A percentile compares a stretch with the other conserved stretches of the same genome.
phyloP scores from a whole-genome alignment of 495 filamentous ascomycete genomes.

The Cladorrhinum samala region DNA sequence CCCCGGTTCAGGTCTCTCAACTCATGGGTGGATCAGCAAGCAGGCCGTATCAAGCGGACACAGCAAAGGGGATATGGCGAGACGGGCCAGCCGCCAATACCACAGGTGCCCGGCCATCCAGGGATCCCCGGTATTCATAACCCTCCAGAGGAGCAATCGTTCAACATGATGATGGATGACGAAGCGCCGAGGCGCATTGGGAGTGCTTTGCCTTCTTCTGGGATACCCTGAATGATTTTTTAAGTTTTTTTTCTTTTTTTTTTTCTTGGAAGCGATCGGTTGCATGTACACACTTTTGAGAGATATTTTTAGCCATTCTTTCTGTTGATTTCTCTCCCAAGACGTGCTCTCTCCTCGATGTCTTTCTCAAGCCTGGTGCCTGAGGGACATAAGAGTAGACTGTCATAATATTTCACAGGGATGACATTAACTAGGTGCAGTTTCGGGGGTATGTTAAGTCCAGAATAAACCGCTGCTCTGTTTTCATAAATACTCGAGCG shows the following conservation, averaged over 20 bases:
- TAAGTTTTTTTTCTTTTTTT: neutral
- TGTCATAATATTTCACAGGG: neutral
- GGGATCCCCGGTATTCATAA: slow-evolving; percentile 28
- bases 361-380: neutral
- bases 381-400: neutral
- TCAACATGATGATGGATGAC: slow-evolving; percentile 32
- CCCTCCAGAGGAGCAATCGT: slow-evolving; percentile 28
- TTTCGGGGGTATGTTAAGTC: no score
- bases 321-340: neutral
- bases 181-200: slow-evolving; percentile 27
- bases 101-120: slow-evolving; percentile 16
- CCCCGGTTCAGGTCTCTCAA: slow-evolving; percentile 51
- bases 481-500: no score
- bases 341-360: neutral
- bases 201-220: neutral
- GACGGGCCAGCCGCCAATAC: slow-evolving; percentile 21
- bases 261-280: neutral
- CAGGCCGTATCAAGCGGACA: slow-evolving; percentile 32
- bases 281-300: neutral
- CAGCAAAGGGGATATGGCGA: slow-evolving; percentile 21
- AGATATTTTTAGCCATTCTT: neutral
- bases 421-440: no score
- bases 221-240: neutral
- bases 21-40: slow-evolving; percentile 59
- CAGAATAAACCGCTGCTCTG: no score